Evolutionary conservation across 495 filamentous ascomycete species (phyloP).

Genomic region (Immersiella caudata): DNA sequence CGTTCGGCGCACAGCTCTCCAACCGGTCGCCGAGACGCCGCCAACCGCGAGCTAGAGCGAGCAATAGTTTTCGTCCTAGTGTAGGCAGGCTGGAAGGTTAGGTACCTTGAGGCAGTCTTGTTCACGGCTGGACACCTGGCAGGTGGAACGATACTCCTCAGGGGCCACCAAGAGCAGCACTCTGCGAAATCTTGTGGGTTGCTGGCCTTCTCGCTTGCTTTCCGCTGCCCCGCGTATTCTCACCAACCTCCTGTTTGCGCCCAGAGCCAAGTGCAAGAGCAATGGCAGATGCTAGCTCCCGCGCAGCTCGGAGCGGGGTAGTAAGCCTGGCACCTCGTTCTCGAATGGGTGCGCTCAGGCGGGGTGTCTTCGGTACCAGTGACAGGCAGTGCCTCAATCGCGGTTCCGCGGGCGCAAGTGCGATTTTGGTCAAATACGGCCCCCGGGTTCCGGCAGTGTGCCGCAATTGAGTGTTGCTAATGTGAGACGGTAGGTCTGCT

Average conservation of each 20-base stretch:
- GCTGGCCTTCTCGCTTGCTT: neutral
- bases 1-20: slow-evolving; percentile 5
- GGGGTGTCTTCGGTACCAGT: neutral
- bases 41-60: neutral
- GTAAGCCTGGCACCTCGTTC: neutral
- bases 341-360: neutral
- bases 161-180: neutral
- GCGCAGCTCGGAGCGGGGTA: neutral
- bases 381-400: slow-evolving; percentile 1
- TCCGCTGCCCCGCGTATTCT: slow-evolving; percentile 1
- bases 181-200: neutral
- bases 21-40: too few relatives aligned
- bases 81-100: neutral
- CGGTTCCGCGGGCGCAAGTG: neutral
- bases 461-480: too few relatives aligned
- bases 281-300: slow-evolving; percentile 5
- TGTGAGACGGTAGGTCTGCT: too few relatives aligned
- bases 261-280: neutral
- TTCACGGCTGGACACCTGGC: neutral
- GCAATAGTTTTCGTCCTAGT: slow-evolving; percentile 2
- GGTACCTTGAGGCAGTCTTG: neutral
- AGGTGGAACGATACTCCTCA: neutral
- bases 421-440: neutral
- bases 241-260: slow-evolving; percentile 1
- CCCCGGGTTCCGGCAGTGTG: neutral